phyloP scores from a whole-genome alignment of 352 stramenopile genomes.

The Phytophthora cryptogea region DNA sequence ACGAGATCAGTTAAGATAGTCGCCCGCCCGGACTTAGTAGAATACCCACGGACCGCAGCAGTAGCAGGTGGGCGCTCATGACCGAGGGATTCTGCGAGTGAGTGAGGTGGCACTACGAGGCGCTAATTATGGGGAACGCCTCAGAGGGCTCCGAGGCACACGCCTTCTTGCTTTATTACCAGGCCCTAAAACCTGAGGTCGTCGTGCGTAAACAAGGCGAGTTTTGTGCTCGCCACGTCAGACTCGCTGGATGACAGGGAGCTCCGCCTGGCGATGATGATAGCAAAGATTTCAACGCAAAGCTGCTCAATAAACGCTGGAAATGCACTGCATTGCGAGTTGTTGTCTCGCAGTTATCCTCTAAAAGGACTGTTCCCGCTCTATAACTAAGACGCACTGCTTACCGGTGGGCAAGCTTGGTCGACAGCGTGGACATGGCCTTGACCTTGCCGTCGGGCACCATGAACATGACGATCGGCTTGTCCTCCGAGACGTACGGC shows the following conservation, averaged over 20 bases:
- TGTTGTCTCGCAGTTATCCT: slow-evolving; percentile 8
- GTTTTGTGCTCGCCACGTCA: background rate
- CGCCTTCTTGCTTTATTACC: slow-evolving; percentile 1
- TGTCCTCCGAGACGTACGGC: slow-evolving; percentile 79
- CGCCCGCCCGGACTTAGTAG: slow-evolving; percentile 6
- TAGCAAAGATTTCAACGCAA: background rate
- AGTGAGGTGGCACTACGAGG: slow-evolving; percentile 7
- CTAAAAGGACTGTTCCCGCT: slow-evolving; percentile 4
- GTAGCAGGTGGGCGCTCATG: slow-evolving; percentile 30
- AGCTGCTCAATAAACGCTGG: too few species aligned
- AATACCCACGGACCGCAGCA: slow-evolving; percentile 26
- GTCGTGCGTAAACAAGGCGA: slow-evolving; percentile 1
- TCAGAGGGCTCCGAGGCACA: slow-evolving; percentile 14
- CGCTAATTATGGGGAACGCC: slow-evolving; percentile 3
- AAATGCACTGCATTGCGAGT: slow-evolving; percentile 7
- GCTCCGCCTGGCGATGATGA: background rate
- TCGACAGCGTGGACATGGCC: slow-evolving; percentile 89
- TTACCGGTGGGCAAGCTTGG: slow-evolving; percentile 84
- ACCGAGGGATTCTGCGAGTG: slow-evolving; percentile 8
- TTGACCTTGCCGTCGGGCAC: slow-evolving; percentile 98
- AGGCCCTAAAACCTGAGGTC: background rate
- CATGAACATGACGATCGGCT: slow-evolving; percentile 98
- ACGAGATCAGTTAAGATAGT: slow-evolving; percentile 13
- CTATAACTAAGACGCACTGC: slow-evolving; percentile 10
- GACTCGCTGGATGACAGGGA: background rate